These are phyloP conservation scores for Solanum clarkiae DNA, from an alignment of 257 asterid species.

Conservation along the genomic window DNA sequence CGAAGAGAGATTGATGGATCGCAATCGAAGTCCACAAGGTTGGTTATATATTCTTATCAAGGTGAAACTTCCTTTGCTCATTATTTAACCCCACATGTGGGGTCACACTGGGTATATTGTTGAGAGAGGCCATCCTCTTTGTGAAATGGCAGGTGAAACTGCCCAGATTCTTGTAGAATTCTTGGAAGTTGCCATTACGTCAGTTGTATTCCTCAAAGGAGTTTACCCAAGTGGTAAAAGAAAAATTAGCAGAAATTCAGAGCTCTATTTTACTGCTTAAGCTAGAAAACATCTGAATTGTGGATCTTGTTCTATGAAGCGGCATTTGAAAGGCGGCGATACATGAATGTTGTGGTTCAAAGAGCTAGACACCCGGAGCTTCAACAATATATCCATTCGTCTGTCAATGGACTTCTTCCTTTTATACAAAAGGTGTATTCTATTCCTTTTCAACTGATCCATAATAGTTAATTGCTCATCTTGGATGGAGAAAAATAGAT, in stretches of 20 bases:
- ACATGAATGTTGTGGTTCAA: slow-evolving; percentile 83
- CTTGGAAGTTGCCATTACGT: slow-evolving; percentile 74
- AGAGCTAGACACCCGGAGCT: slow-evolving; percentile 71
- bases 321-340: slow-evolving; percentile 79
- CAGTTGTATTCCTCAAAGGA: slow-evolving; percentile 74
- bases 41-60: not conserved
- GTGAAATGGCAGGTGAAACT: slow-evolving; percentile 39
- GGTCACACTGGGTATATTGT: not conserved
- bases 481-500: not conserved
- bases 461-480: not conserved
- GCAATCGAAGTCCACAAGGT: not conserved
- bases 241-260: not conserved
- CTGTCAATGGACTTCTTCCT: slow-evolving; percentile 66
- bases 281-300: not conserved
- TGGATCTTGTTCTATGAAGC: slow-evolving; percentile 15
- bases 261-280: not conserved
- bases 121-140: not conserved
- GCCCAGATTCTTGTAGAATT: slow-evolving; percentile 62
- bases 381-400: slow-evolving; percentile 49
- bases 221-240: slow-evolving; percentile 62
- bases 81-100: no score
- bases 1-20: not conserved
- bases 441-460: not conserved
- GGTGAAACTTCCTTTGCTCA: not conserved
- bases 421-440: slow-evolving; percentile 52